phyloP scores from a whole-genome alignment of 2,329 filamentous ascomycete species.

The Stromatinia cepivora region DNA sequence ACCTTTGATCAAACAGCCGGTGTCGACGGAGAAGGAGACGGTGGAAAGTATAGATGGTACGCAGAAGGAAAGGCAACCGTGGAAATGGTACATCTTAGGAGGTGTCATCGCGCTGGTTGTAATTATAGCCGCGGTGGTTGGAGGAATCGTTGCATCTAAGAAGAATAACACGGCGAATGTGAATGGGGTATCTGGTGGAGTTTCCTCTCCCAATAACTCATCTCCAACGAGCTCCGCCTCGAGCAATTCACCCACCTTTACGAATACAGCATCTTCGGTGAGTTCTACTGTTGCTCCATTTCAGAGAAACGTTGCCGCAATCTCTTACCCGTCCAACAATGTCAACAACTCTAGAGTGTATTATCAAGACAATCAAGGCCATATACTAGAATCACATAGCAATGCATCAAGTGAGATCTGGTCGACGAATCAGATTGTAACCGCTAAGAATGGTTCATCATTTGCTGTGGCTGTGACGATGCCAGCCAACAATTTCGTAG shows the following conservation, averaged over 20 bases:
- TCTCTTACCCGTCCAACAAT: constrained; percentile 23
- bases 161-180: background rate
- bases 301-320: constrained; percentile 26
- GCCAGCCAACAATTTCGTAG: constrained; percentile 17
- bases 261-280: background rate
- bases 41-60: background rate
- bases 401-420: constrained; percentile 21
- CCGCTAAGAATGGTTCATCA: constrained; percentile 22
- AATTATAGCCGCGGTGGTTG: constrained; percentile 2
- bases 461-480: constrained; percentile 29
- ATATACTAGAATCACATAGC: constrained; percentile 25
- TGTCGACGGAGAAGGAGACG: background rate
- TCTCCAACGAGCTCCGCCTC: background rate
- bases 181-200: background rate
- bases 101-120: background rate
- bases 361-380: constrained; percentile 26
- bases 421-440: constrained; percentile 22
- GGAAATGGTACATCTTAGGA: constrained; percentile 12
- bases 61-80: background rate
- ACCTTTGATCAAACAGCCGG: constrained; percentile 1
- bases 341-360: constrained; percentile 26
- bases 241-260: background rate
- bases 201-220: background rate
- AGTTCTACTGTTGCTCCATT: constrained; percentile 9
- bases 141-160: background rate